phyloP scores from a whole-genome alignment of 305 asterid species.

The Fraxinus sp. region DNA sequence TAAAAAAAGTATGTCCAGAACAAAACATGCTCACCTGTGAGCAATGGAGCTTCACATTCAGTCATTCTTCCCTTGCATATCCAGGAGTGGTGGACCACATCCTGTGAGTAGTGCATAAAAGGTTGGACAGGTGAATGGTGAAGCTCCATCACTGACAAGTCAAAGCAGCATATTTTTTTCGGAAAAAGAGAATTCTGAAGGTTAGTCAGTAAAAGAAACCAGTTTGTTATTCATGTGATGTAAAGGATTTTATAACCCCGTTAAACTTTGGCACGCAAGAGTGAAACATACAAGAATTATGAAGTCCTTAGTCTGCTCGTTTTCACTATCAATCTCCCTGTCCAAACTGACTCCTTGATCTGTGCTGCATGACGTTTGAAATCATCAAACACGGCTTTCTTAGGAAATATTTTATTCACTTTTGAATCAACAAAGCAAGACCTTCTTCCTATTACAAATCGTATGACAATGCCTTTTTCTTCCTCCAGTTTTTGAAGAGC shows the following conservation, averaged over 20 bases:
- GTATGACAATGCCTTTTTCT: constrained; percentile 67
- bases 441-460: constrained; percentile 90
- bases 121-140: not conserved
- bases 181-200: constrained; percentile 4
- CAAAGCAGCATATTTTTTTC: constrained; percentile 1
- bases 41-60: constrained; percentile 10
- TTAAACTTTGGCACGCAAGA: constrained; percentile 13
- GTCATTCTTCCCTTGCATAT: constrained; percentile 13
- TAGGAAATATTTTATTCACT: constrained; percentile 21
- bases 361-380: constrained; percentile 54
- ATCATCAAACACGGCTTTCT: constrained; percentile 34
- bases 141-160: constrained; percentile 14
- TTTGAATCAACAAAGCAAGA: constrained; percentile 31
- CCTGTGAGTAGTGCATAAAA: constrained; percentile 1
- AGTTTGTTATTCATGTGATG: not conserved
- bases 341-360: constrained; percentile 63
- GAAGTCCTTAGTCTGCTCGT: constrained; percentile 64
- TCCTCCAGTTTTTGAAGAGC: constrained; percentile 63
- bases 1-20: not conserved
- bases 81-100: constrained; percentile 8
- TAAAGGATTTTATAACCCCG: constrained; percentile 8
- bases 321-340: constrained; percentile 66
- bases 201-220: not conserved
- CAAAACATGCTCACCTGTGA: constrained; percentile 2
- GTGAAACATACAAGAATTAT: constrained; percentile 66